Evolutionary conservation across 2,329 filamentous ascomycete genomes (phyloP).

Genomic region (Rhinocladiella mackenziei): DNA sequence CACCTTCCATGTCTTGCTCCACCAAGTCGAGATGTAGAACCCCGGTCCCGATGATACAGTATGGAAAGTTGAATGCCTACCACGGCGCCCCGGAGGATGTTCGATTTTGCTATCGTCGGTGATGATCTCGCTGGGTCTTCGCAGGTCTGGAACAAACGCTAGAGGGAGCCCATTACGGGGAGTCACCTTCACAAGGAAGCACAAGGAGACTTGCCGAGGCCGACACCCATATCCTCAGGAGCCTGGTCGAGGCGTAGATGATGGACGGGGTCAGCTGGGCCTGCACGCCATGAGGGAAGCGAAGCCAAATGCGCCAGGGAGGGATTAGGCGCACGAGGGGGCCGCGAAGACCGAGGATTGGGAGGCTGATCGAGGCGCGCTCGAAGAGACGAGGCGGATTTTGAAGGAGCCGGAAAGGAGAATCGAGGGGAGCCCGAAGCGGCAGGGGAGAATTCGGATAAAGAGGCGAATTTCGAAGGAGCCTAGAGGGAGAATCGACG

Average conservation of each 20-base stretch:
- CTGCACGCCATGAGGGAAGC: neutral
- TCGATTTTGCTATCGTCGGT: neutral
- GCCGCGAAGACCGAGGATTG: neutral
- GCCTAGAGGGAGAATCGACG: too few relatives aligned
- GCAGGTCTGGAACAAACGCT: neutral
- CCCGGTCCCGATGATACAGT: conserved; percentile 3
- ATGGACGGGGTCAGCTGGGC: conserved; percentile 1
- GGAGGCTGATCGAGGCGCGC: neutral
- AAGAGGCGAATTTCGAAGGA: too few relatives aligned
- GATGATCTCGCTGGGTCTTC: neutral
- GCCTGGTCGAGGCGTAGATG: conserved; percentile 20
- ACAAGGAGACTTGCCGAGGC: neutral
- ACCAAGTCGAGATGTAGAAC: neutral
- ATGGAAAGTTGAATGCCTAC: neutral
- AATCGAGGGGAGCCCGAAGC: too few relatives aligned
- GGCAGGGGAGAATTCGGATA: too few relatives aligned
- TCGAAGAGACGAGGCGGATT: neutral
- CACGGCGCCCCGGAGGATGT: conserved; percentile 6
- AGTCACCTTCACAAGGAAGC: neutral
- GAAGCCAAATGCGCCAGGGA: conserved; percentile 1
- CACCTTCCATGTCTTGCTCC: too few relatives aligned
- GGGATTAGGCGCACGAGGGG: neutral
- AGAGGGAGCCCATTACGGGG: neutral
- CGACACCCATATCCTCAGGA: neutral
- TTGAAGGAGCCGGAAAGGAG: too few relatives aligned